Evolutionary conservation across 129 eudicot genomes (phyloP).

Genomic region (Helianthus tuberosus): DNA sequence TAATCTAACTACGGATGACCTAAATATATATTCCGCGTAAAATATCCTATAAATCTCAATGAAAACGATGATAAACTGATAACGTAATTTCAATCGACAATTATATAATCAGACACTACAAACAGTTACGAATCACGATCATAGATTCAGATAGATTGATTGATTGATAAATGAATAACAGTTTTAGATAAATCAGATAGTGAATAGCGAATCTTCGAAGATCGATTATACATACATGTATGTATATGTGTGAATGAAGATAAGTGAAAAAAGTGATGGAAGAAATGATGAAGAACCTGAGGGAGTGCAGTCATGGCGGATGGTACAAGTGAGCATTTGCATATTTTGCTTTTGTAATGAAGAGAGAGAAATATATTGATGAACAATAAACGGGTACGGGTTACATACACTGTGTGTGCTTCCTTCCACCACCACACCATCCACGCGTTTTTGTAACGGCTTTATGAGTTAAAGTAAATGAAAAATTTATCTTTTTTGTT

Average conservation of each 20-base stretch:
- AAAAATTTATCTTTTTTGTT: too few relatives aligned
- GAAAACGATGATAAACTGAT: conserved; percentile 3
- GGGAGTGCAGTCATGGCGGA: conserved; percentile 66
- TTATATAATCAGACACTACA: neutral
- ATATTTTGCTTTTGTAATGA: conserved; percentile 36
- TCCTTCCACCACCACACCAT: conserved; percentile 15
- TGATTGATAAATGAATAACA: neutral
- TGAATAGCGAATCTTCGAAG: neutral
- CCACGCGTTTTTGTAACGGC: conserved; percentile 34
- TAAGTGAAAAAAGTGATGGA: too few relatives aligned
- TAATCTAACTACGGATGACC: conserved; percentile 21
- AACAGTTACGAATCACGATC: neutral
- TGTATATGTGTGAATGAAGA: neutral
- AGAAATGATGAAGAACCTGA: conserved; percentile 32
- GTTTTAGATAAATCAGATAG: neutral
- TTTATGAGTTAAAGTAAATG: too few relatives aligned
- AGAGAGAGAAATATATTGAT: conserved; percentile 18
- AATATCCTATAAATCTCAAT: conserved; percentile 18
- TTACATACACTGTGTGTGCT: conserved; percentile 15
- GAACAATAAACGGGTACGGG: conserved; percentile 37
- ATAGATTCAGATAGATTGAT: neutral
- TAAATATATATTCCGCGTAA: conserved; percentile 23
- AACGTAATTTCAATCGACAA: neutral
- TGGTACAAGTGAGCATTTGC: conserved; percentile 33
- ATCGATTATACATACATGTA: neutral